These are phyloP conservation scores for Sporisorium exsertum DNA, from an alignment of 1,284 basidiomycete species.

Conservation along the genomic window DNA sequence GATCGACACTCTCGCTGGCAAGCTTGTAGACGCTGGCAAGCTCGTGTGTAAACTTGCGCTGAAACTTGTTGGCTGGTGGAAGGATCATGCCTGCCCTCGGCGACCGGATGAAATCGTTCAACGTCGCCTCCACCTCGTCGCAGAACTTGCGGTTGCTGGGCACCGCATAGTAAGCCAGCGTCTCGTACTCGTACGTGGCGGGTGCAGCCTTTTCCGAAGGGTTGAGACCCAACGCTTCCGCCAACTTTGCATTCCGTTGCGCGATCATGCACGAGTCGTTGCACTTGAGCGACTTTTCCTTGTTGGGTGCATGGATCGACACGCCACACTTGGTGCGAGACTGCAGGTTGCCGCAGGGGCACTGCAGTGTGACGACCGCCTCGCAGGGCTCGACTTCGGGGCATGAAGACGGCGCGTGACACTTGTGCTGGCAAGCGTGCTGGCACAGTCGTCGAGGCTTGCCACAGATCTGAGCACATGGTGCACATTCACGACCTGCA, in stretches of 20 bases:
- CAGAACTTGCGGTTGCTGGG: slow-evolving; percentile 54
- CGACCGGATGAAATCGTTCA: slow-evolving; percentile 66
- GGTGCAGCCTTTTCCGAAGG: slow-evolving; percentile 46
- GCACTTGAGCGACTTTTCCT: slow-evolving; percentile 61
- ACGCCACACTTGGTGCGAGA: slow-evolving; percentile 56
- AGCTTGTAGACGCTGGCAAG: slow-evolving; percentile 59
- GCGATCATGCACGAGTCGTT: slow-evolving; percentile 64
- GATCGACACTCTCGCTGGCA: slow-evolving; percentile 57
- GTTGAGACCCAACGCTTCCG: slow-evolving; percentile 66
- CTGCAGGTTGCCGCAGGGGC: slow-evolving; percentile 64
- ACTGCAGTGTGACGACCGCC: slow-evolving; percentile 61
- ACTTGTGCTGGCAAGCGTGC: slow-evolving; percentile 61
- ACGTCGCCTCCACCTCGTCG: slow-evolving; percentile 57
- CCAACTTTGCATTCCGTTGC: slow-evolving; percentile 66
- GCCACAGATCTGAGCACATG: slow-evolving; percentile 62
- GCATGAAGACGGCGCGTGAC: slow-evolving; percentile 65
- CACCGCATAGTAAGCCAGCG: slow-evolving; percentile 55
- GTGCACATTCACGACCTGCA: slow-evolving; percentile 55
- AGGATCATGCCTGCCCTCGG: slow-evolving; percentile 60
- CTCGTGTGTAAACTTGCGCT: slow-evolving; percentile 62
- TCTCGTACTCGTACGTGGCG: slow-evolving; percentile 45
- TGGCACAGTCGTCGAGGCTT: slow-evolving; percentile 62
- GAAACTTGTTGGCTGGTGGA: slow-evolving; percentile 49
- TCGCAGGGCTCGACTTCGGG: slow-evolving; percentile 61
- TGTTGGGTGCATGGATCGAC: slow-evolving; percentile 47